Conservation (phyloP, 2,329 filamentous ascomycete species). For the Penicillium expansum region DNA sequence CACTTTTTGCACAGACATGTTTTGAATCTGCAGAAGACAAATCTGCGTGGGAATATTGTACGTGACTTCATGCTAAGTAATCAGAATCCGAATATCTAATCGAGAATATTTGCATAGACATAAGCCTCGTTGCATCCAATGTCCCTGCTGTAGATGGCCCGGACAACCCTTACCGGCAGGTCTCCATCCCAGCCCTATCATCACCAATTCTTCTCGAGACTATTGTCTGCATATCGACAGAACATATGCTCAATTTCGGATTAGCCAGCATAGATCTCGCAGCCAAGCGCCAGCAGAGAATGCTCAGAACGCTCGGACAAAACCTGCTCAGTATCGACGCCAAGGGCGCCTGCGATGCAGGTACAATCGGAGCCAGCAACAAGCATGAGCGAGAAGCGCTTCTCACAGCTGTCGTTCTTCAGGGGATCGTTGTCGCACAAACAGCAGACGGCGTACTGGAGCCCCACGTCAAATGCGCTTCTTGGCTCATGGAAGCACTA, state of each 20-base stretch:
- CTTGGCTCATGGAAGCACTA: slow-evolving; percentile 23
- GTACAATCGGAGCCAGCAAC: neutral
- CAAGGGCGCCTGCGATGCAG: neutral
- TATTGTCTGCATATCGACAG: slow-evolving; percentile 25
- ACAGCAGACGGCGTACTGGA: slow-evolving; percentile 23
- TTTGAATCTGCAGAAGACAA: slow-evolving; percentile 19
- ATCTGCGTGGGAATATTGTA: slow-evolving; percentile 30
- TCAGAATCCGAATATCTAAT: neutral
- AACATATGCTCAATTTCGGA: slow-evolving; percentile 27
- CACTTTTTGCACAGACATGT: slow-evolving; percentile 2
- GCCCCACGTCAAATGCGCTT: slow-evolving; percentile 23
- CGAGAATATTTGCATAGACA: slow-evolving; percentile 9
- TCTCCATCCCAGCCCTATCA: slow-evolving; percentile 22
- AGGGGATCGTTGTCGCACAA: slow-evolving; percentile 23
- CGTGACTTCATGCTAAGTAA: neutral
- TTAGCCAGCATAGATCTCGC: slow-evolving; percentile 19
- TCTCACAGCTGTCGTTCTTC: slow-evolving; percentile 20
- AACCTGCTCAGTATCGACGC: slow-evolving; percentile 14
- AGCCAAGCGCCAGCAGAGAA: slow-evolving; percentile 22
- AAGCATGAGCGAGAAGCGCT: slow-evolving; percentile 18
- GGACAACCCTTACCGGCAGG: slow-evolving; percentile 23
- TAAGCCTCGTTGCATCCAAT: slow-evolving; percentile 24
- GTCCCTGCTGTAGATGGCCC: slow-evolving; percentile 25
- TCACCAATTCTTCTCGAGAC: slow-evolving; percentile 24
- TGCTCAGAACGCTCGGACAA: slow-evolving; percentile 21